These are phyloP conservation scores for Lecanicillium sp. DNA, from an alignment of 2,329 filamentous ascomycete genomes.

Conservation along the genomic window DNA sequence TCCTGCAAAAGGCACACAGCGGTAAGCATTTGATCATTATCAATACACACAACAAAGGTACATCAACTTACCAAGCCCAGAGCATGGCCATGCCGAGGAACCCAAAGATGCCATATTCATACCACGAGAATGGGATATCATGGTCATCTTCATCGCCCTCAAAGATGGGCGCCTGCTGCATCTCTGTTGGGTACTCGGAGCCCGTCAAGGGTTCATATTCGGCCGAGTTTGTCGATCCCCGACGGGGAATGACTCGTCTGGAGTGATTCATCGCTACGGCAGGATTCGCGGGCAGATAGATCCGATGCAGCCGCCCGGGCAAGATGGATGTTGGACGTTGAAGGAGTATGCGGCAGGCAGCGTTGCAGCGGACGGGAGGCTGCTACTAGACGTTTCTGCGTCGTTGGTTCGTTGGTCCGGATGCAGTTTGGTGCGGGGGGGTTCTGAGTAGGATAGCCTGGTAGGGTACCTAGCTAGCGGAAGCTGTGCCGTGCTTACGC, in stretches of 20 bases:
- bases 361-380: no score
- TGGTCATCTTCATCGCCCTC: slow-evolving; percentile 25
- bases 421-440: no score
- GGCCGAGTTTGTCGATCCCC: slow-evolving; percentile 7
- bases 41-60: background rate
- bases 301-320: background rate
- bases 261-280: slow-evolving; percentile 5
- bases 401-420: no score
- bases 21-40: no score
- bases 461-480: no score
- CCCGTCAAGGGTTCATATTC: slow-evolving; percentile 8
- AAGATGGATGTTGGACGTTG: background rate
- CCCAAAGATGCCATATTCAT: slow-evolving; percentile 79
- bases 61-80: slow-evolving; percentile 74
- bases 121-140: slow-evolving; percentile 60
- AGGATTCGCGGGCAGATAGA: background rate
- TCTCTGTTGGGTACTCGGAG: slow-evolving; percentile 5
- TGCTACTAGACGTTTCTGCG: no score
- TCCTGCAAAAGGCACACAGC: slow-evolving; percentile 45
- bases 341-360: no score
- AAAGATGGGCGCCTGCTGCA: slow-evolving; percentile 10
- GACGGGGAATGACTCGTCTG: slow-evolving; percentile 4
- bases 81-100: slow-evolving; percentile 88
- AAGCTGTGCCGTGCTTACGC: no score
- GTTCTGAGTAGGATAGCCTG: no score